Evolutionary conservation across 1,139 yeast species (phyloP), one percentile per base, ranked within the genome.

Genomic region (Sugiyamaella xylanicola): DNA sequence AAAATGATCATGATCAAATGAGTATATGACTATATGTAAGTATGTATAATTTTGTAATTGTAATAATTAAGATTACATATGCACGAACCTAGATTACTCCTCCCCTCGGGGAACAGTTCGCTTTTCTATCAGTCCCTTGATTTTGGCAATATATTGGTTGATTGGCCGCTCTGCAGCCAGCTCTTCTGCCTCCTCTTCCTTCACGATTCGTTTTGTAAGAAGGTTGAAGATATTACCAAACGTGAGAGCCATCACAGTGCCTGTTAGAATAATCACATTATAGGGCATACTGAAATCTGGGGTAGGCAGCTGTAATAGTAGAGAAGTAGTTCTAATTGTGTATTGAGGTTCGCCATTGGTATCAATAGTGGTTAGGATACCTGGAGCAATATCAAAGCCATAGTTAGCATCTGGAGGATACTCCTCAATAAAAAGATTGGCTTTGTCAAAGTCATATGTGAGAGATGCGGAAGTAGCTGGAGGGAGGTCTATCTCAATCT

Each of bases 281-380:
- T 95, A 95, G 1, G 99, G 99, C 99, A 95, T 95, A 58, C 96
- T 88, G 72, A 95, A 95, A 74, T 95, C 99, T 0, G 99, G 99
- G 0, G 98, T 95, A 1, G 99, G 97, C 53, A 95, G 78, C 0
- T 95, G 84, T 49, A 95, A 77, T 56, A 95, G 75, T 54, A 92
- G 78, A 45, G 97, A 87, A 1, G 97, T 84, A 0, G 98, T 90
- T 66, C 99, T 79, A 59, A 86, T 70, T 51, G 83, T 80, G n/a
- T 61, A 64, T 9, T 53, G 52, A 0, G 51, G 48, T 2, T 52
- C 53, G 15, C 29, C 48, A 9, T 29, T 19, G 13, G 59, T 57
- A 16, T 57, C 62, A 3, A 80, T 60, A 0, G 87, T 81, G 0
- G 87, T 80, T 9, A 91, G 76, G 4, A 90, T 87, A 7, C 72